A percentile compares a stretch with the other conserved stretches of the same genome.
Evolutionary conservation across 2,329 filamentous ascomycete genomes (phyloP).

Genomic region (Rhinocladiella similis): DNA sequence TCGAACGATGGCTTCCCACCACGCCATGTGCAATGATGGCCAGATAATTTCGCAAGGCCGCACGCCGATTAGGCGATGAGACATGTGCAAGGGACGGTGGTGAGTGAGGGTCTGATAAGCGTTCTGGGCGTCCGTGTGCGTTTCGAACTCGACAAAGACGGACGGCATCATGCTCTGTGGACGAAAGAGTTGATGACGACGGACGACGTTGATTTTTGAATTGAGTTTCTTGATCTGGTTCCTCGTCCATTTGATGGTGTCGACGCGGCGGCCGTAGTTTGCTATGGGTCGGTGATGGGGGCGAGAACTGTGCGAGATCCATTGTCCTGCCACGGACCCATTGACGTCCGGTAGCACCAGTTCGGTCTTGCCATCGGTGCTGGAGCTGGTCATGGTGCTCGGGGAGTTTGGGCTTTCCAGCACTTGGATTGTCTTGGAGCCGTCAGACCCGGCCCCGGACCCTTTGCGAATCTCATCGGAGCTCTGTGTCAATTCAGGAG

Average conservation of each 20-base stretch:
- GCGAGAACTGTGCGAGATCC: constrained; percentile 34
- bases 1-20: constrained; percentile 54
- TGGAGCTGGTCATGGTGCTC: not conserved
- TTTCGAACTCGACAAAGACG: constrained; percentile 85
- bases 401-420: constrained; percentile 1
- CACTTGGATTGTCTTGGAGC: constrained; percentile 1
- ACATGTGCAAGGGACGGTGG: constrained; percentile 83
- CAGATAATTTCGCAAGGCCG: constrained; percentile 82
- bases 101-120: constrained; percentile 84
- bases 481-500: constrained; percentile 61
- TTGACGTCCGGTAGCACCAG: constrained; percentile 31
- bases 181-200: constrained; percentile 31
- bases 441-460: constrained; percentile 71
- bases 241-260: constrained; percentile 41
- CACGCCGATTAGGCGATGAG: constrained; percentile 80
- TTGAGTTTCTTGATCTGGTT: constrained; percentile 34
- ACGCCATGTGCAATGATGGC: constrained; percentile 75
- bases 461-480: constrained; percentile 38
- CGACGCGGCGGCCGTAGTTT: constrained; percentile 38
- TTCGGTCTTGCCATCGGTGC: not conserved
- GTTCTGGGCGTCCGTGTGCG: constrained; percentile 78
- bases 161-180: constrained; percentile 61
- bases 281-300: constrained; percentile 38
- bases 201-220: constrained; percentile 34
- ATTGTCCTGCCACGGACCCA: constrained; percentile 39